These are phyloP conservation scores for Schizochytrium sp. DNA, from an alignment of 108 stramenopile genomes.

Conservation along the genomic window DNA sequence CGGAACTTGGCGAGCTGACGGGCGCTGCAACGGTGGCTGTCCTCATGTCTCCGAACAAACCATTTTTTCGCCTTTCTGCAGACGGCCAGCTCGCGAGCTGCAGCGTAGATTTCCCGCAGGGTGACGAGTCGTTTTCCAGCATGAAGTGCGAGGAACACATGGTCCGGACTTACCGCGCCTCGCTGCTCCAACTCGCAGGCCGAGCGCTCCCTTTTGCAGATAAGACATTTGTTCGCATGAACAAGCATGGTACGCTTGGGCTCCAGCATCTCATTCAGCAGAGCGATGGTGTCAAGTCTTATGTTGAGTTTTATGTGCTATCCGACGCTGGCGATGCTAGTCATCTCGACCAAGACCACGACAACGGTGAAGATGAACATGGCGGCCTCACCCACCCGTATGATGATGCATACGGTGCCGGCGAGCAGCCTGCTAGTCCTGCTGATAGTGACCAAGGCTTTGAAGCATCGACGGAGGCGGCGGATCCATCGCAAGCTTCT, in stretches of 20 bases:
- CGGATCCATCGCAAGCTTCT: background rate
- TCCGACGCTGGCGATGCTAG: background rate
- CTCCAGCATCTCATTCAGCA: background rate
- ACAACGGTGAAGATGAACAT: background rate
- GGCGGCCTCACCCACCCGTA: background rate
- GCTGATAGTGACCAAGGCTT: background rate
- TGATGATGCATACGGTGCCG: background rate
- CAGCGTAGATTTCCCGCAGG: background rate
- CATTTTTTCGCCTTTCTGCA: background rate
- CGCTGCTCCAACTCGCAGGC: background rate
- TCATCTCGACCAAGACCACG: background rate
- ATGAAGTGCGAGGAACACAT: background rate
- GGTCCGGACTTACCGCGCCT: background rate
- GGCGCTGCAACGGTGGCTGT: background rate
- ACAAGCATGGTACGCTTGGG: background rate
- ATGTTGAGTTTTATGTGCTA: background rate
- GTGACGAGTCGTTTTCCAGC: background rate
- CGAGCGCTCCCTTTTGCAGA: background rate
- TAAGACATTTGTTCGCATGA: background rate
- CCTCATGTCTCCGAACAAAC: background rate
- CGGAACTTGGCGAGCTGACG: background rate
- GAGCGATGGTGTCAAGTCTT: background rate
- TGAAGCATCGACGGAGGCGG: background rate
- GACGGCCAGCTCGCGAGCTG: constrained; percentile 14
- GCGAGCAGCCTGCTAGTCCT: no score